These are phyloP conservation scores for Penicillium sp. DNA, from an alignment of 2,329 filamentous ascomycete species.

Conservation along the genomic window DNA sequence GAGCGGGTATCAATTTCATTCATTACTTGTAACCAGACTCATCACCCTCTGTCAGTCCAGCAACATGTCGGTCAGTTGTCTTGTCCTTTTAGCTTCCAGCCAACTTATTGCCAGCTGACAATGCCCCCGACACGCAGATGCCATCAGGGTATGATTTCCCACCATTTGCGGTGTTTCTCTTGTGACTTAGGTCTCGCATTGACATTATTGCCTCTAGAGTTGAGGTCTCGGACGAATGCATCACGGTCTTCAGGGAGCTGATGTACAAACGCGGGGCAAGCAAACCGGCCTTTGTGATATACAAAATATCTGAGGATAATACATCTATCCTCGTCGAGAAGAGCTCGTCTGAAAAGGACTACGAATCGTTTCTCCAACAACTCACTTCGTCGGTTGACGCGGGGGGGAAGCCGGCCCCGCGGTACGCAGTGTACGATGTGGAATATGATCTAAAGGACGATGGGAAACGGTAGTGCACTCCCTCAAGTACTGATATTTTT, in stretches of 20 bases:
- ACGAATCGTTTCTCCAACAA: constrained; percentile 19
- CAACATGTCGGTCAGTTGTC: too few species aligned
- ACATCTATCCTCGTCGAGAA: constrained; percentile 14
- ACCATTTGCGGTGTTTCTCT: too few species aligned
- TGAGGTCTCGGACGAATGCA: constrained; percentile 7
- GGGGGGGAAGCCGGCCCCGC: constrained; percentile 8
- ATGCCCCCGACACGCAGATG: too few species aligned
- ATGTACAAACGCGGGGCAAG: constrained; percentile 2
- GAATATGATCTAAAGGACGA: constrained; percentile 23
- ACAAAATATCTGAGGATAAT: constrained; percentile 21
- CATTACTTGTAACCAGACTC: too few species aligned
- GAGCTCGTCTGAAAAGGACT: constrained; percentile 15
- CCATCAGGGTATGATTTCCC: too few species aligned
- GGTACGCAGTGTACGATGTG: constrained; percentile 25
- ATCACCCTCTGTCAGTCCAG: too few species aligned
- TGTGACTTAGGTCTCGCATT: neutral
- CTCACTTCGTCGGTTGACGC: constrained; percentile 9
- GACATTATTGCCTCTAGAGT: neutral
- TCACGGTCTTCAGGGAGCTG: constrained; percentile 13
- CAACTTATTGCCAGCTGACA: too few species aligned
- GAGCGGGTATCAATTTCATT: too few species aligned
- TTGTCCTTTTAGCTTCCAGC: too few species aligned
- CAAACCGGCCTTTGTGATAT: constrained; percentile 20
- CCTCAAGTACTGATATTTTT: neutral
- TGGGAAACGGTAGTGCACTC: constrained; percentile 8